Percentiles rank a stretch among this genome's conserved stretches.
phyloP scores from a whole-genome alignment of 305 asterid genomes.

The Ilex paraguariensis region DNA sequence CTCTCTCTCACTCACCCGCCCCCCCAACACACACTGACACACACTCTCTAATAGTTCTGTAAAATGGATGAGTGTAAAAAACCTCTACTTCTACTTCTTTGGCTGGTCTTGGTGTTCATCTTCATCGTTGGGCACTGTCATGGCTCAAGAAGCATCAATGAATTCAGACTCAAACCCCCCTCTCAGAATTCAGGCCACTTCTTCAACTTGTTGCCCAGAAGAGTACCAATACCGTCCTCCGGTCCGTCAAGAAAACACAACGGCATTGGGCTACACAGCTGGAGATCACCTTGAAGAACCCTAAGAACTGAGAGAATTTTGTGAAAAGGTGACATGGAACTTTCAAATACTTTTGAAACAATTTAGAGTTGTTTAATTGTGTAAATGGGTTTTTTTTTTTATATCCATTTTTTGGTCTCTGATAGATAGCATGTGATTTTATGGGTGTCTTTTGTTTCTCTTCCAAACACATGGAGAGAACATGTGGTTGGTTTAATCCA shows the following conservation, averaged over 20 bases:
- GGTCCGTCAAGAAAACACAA: constrained; percentile 77
- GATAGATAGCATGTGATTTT: too few species aligned
- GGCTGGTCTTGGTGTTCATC: constrained; percentile 22
- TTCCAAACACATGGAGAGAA: too few species aligned
- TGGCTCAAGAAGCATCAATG: constrained; percentile 40
- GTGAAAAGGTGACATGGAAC: too few species aligned
- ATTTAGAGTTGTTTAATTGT: too few species aligned
- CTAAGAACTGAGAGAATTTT: too few species aligned
- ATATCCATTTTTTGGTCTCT: too few species aligned
- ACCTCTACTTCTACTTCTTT: constrained; percentile 7
- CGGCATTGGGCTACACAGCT: constrained; percentile 54
- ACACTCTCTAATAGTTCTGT: neutral
- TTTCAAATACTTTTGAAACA: too few species aligned
- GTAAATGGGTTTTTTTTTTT: too few species aligned
- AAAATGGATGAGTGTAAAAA: constrained; percentile 20
- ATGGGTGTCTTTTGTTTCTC: too few species aligned
- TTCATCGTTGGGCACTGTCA: constrained; percentile 20
- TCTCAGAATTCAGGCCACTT: constrained; percentile 33
- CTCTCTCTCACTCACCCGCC: too few species aligned
- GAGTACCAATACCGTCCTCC: constrained; percentile 57
- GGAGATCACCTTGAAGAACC: constrained; percentile 43
- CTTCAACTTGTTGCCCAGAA: constrained; percentile 55
- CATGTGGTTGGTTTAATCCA: too few species aligned
- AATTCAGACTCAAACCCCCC: constrained; percentile 32
- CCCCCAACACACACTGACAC: too few species aligned